Evolutionary conservation across 2,329 filamentous ascomycete genomes (phyloP), one percentile per base, ranked within the genome.

Genomic region (Ascochyta fabae): DNA sequence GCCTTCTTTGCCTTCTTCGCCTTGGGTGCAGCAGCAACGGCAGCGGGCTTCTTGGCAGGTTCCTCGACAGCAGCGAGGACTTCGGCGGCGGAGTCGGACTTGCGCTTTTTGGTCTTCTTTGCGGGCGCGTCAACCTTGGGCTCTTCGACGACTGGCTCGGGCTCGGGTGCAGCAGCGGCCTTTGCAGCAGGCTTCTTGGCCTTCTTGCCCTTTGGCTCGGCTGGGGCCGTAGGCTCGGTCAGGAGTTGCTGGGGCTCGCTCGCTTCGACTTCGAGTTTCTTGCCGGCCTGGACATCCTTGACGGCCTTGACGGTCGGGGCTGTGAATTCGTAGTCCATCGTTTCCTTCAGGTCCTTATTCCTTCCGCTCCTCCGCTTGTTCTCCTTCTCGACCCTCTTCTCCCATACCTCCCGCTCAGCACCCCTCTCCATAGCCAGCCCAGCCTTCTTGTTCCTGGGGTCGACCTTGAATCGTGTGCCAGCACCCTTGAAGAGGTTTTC

Each of bases 391-490:
- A 95, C 86, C 74, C 88, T 89, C 78, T 85, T 85, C 56, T 87
- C 81, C 95, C 95, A 99, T n/a, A 82, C 81, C 33, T 88, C 85
- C 70, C 92, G 86, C 19, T 88, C 86, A 63, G 86, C 84, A 38
- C 90, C 89, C 72, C 88, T 86, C 68, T 88, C 86, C 62, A 98
- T 82, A 66, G 86, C 84, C 66, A 86, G 83, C 45, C 91, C 91
- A 57, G 89, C 90, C 74, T 98, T 89, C 79, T 90, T 90, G 78
- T 92, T 95, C 83, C 91, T 89, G 19, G 95, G 94, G 12, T 94
- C 87, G 60, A 84, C 84, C 83, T 96, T 96, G 83, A 95, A 97
- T 52, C 93, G 89, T 69, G 86, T 87, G 77, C 96, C 94, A 69
- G 92, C 91, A 34, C 92, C 92, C 79, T 95, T 92, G 86, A 92